Evolutionary conservation across 345 rosid species (phyloP), one percentile per base, ranked within the genome.

Genomic region (Hypericum perforatum): DNA sequence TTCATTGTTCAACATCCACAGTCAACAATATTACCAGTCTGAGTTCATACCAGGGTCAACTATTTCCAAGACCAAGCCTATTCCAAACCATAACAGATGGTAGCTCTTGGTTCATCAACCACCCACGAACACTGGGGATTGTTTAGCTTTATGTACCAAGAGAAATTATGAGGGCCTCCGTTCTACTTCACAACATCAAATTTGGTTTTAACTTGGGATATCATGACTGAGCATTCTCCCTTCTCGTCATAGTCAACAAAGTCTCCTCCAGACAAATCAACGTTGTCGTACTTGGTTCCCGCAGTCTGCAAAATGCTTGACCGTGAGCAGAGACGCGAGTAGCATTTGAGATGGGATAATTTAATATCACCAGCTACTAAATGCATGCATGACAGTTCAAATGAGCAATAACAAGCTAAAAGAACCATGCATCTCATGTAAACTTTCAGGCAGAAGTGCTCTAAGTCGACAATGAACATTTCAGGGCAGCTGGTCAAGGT

Each of bases 171-270:
- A 43, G 32, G 53, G 52, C 39, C 32, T 53, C 12, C 39, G 37
- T n/a, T 58, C 70, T 70, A 85, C 71, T 78, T 84, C 65, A 52
- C 68, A 64, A 82, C 89, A 13, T 64, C 82, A 66, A 86, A 90
- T 61, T 78, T 77, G 9, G 86, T 66, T 6, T 75, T 69, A 61
- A 80, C 83, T 60, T 84, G 80, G 6, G 97, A 90, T 56, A 90
- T 82, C 95, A 84, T 86, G 13, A 84, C 94, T 0, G 85, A 85
- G 63, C 80, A 84, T 74, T 76, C 84, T 22, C 95, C 94, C 63
- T 86, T 79, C 79, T 84, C 95, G 49, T 86, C 91, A 9, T 90
- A 86, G 41, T 90, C 95, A 8, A 78, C 60, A 41, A 73, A 82
- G 32, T 86, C 94, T 6, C 70, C 97, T 8, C 68, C 85, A 32